Evolutionary conservation across 83 land plant genomes (phyloP), one percentile per base, ranked within the genome.

Genomic region (Picea abies): DNA sequence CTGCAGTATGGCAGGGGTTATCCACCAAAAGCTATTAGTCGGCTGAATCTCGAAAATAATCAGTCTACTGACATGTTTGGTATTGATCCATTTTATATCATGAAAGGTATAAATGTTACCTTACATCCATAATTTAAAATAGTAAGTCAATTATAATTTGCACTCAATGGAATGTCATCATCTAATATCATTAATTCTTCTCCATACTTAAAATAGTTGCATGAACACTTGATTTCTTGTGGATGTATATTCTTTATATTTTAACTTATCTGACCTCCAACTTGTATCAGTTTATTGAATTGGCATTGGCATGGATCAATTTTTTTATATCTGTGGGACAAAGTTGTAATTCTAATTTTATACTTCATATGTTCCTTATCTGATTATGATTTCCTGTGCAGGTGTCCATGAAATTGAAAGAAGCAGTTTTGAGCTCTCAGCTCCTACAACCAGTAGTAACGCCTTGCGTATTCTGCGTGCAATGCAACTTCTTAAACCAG

Each of bases 401-500:
- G 95, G 97, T 78, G 29, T 58, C 71, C 62, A 82, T 23, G 70
- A 16, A 16, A 60, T 70, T 80, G 84, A 90, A 60, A 61, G 14
- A 20, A 85, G 80, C 4, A 85, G 89, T 39, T 98, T 88, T 90
- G 92, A 91, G 41, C 88, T 98, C 66, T 77, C 80, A 62, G 99
- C 99, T 26, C 99, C 99, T 29, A 98, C 99, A 20, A 96, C 99
- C 29, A 82, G 90, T 60, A 90, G 90, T 79, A 98, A 98, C 88
- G 91, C 90, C 8, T 79, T 93, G 70, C 90, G 99, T 60, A 88
- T 98, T 12, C 84, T 98, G 56, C 95, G 99, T 4, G 99, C 99
- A 64, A 89, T 98, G 99, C 99, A 98, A 83, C 92, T 98, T 85
- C 68, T 76, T 15, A 98, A 94, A 78, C 99, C 99, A 83, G 96